Percentiles rank a stretch among this genome's conserved stretches.
These are phyloP conservation scores for Podospora fimiseda DNA, from an alignment of 495 filamentous ascomycete species.

Conservation along the genomic window DNA sequence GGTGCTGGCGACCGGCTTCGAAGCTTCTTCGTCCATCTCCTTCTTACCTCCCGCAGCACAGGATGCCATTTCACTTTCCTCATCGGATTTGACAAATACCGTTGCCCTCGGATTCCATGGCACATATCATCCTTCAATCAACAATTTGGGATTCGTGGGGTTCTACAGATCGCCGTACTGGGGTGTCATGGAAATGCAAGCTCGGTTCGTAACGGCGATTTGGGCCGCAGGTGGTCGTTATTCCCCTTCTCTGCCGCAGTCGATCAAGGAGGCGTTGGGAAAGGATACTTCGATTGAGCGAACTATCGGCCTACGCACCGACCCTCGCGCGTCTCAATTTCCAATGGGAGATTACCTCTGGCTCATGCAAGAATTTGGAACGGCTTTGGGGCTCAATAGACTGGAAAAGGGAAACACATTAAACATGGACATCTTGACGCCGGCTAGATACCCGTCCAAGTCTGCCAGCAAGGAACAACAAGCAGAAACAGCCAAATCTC, in stretches of 20 bases:
- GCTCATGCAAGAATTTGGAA: conserved; percentile 64
- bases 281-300: conserved; percentile 39
- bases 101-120: conserved; percentile 62
- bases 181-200: conserved; percentile 84
- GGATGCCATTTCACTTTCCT: conserved; percentile 48
- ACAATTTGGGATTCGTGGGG: conserved; percentile 71
- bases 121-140: conserved; percentile 53
- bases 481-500: conserved; percentile 21
- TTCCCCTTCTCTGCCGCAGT: conserved; percentile 17
- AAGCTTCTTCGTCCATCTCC: conserved; percentile 51
- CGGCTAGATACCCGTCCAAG: conserved; percentile 33
- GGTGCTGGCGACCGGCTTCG: conserved; percentile 73
- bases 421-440: conserved; percentile 41
- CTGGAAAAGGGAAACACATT: conserved; percentile 19
- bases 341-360: conserved; percentile 79
- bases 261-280: conserved; percentile 24
- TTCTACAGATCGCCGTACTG: conserved; percentile 84
- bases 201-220: conserved; percentile 51
- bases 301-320: conserved; percentile 37
- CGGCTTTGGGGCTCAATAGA: conserved; percentile 42
- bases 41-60: conserved; percentile 55
- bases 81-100: conserved; percentile 53
- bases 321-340: conserved; percentile 54
- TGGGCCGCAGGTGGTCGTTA: conserved; percentile 30
- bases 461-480: conserved; percentile 11